Base-by-base conservation (phyloP, 768 basidiomycete species). In the Collybiopsis confluens region DNA sequence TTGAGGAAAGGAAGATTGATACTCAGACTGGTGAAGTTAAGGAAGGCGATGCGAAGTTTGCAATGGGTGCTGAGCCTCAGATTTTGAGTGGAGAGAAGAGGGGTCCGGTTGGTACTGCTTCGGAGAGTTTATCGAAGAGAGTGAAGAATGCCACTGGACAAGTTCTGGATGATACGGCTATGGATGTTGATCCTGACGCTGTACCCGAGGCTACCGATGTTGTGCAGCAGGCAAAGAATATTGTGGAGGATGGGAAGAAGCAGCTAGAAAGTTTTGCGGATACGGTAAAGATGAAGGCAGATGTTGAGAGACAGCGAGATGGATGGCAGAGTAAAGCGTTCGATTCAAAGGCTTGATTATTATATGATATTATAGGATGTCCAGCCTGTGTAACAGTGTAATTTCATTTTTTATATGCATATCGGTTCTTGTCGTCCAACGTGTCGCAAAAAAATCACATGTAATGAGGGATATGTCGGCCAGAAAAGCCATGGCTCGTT, bases 61-160 rank as follows among this genome's bases (percentile, higher is more conserved):
- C 86, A 0, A 68, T 89, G 70, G 88, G 88, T 2, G 83, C 78
- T 5, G 86, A 86, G 66, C 88, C 88, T 33, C 88, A 90, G 71
- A 80, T 90, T 28, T 65, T 90, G 26, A 67, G 78, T 24, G 83
- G 85, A 0, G 78, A 83, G 57, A 88, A 90, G 73, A 75, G 71
- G 2, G 88, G 87, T 0, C 88, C 88, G 0, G 61, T 82, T 33
- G 87, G 82, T 2, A 81, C 72, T 1, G 73, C 73, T 4, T 73
- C 81, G 2, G 77, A 73, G 58, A 64, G 65, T 10, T 43, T 80
- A 2, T 63, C 56, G 40, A 70, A 80, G 49, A 71, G 67, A 3
- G 54, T 73, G 15, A 57, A 60, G 52, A 61, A 16, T 23, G 48
- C 41, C 41, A 62, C 61, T 42, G 37, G 54, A 1, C 64, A 74